Evolutionary conservation across 2,329 filamentous ascomycete species (phyloP).

Genomic region (Epichloe bromicola): DNA sequence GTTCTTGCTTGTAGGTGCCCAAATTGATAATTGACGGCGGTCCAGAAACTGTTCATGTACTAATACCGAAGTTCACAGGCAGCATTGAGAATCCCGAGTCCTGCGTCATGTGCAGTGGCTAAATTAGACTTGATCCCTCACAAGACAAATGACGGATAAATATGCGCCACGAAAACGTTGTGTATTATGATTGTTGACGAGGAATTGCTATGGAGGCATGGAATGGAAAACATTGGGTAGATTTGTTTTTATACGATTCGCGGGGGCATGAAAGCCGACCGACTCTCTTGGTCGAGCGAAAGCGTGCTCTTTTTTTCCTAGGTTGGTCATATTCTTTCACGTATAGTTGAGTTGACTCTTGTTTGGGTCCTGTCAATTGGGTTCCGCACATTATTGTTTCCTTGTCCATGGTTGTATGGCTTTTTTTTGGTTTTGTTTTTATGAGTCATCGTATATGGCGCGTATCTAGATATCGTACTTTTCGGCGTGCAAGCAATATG

Average conservation of each 20-base stretch:
- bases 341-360: background rate
- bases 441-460: background rate
- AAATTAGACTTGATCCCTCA: constrained; percentile 16
- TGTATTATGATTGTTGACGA: constrained; percentile 20
- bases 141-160: background rate
- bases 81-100: constrained; percentile 95
- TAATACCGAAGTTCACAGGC: constrained; percentile 30
- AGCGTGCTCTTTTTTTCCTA: background rate
- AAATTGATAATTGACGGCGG: background rate
- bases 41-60: background rate
- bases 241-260: constrained; percentile 4
- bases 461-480: background rate
- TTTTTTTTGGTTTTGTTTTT: background rate
- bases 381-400: background rate
- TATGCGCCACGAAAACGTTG: background rate
- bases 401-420: background rate
- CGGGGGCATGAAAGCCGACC: background rate
- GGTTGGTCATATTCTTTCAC: background rate
- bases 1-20: constrained; percentile 65
- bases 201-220: constrained; percentile 16
- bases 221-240: constrained; percentile 7
- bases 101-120: constrained; percentile 97
- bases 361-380: background rate
- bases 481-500: background rate
- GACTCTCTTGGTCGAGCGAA: background rate